Base-by-base conservation (phyloP, 805 yeast species). In the Maudiozyma bulderi region DNA sequence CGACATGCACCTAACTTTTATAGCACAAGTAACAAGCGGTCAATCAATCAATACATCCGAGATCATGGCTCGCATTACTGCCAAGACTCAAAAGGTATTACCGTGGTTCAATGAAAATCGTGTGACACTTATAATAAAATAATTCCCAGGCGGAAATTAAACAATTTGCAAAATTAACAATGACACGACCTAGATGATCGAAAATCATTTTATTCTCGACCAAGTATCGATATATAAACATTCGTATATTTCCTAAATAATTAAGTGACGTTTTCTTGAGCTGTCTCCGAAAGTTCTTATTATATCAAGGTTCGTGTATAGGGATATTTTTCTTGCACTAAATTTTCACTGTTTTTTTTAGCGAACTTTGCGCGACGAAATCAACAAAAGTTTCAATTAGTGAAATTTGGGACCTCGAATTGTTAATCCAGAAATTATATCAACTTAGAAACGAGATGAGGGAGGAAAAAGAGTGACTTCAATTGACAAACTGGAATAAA, bases 51-150 rank as follows among this genome's bases (percentile, higher is more conserved):
- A 32, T 8, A 40, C 53, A 14, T 41, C 45, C n/a, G 44, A 47
- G 8, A 39, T 53, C 11, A 31, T 52, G 6, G 15, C 47, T 1
- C 47, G 50, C 14, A 42, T 60, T 10, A 29, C 50, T 2, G 47
- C 43, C 8, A 58, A 53, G 15, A 42, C 53, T 2, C 44, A 46
- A 7, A 56, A 50, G 20, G 35, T 53, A 11, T 39, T 60, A 3
- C 57, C 60, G 4, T 60, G 61, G 61, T 44, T 59, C 1, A 47
- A 40, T 29, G 51, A 46, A 11, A 40, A 47, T 6, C 50, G 52
- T 41, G 49, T 56, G 3, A 42, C 47, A 11, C 41, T 55, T 29
- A 37, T 14, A 15, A n/a, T 39, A 28, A 26, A 26, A 40, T 40
- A 40, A 26, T 20, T 20, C 26, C 4, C 26, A 2, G 4, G 26